These are phyloP conservation scores for Aspergillus cristatus DNA, from an alignment of 495 filamentous ascomycete species.

Conservation along the genomic window DNA sequence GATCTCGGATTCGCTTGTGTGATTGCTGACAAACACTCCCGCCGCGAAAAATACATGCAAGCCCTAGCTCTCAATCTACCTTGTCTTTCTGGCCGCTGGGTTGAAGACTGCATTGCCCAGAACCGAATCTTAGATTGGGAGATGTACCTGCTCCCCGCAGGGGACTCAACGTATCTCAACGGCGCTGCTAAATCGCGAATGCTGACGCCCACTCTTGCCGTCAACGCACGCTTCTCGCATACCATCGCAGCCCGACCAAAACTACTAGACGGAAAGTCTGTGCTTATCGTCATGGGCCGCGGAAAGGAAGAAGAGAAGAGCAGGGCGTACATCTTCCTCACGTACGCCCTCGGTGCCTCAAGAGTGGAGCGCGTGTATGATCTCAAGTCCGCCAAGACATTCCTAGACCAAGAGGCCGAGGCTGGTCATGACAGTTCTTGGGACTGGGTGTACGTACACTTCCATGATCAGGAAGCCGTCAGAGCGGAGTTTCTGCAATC, in stretches of 20 bases:
- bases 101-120: conserved; percentile 59
- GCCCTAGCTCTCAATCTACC: conserved; percentile 86
- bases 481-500: conserved; percentile 28
- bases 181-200: conserved; percentile 70
- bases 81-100: conserved; percentile 72
- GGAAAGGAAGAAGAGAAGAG: conserved; percentile 53
- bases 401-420: conserved; percentile 41
- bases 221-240: conserved; percentile 43
- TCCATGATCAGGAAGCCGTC: conserved; percentile 41
- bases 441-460: conserved; percentile 78
- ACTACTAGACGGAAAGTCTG: conserved; percentile 54
- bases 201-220: conserved; percentile 49
- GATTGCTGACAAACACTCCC: conserved; percentile 77
- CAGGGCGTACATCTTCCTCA: conserved; percentile 62
- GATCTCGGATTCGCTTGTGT: conserved; percentile 69
- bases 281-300: conserved; percentile 69
- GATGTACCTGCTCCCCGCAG: conserved; percentile 77
- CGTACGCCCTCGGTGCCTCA: conserved; percentile 65
- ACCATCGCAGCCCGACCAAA: conserved; percentile 49
- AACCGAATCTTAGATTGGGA: conserved; percentile 59
- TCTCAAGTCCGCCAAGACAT: conserved; percentile 46
- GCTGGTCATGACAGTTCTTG: conserved; percentile 36
- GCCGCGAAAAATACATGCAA: conserved; percentile 92
- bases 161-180: conserved; percentile 65
- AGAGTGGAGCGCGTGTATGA: conserved; percentile 54